These are phyloP conservation scores for Penicillium crystallinum DNA, from an alignment of 495 filamentous ascomycete genomes.

Conservation along the genomic window DNA sequence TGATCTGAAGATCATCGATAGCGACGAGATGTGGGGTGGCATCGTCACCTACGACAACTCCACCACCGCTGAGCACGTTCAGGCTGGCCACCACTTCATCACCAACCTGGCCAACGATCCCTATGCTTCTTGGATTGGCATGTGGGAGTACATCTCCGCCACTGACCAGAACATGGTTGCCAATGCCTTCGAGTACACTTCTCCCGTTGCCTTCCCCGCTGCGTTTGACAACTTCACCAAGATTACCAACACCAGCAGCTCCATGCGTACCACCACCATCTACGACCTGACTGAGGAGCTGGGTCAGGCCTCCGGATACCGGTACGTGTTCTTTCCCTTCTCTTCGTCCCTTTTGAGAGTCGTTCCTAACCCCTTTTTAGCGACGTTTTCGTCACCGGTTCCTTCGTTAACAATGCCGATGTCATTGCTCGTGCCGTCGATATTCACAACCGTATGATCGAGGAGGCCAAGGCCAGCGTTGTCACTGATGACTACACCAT, in stretches of 20 bases:
- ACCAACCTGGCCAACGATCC: constrained; percentile 4
- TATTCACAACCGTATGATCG: constrained; percentile 15
- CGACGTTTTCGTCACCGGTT: constrained; percentile 16
- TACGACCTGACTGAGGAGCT: constrained; percentile 14
- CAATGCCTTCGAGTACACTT: constrained; percentile 17
- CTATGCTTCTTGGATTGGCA: constrained; percentile 12
- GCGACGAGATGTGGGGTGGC: constrained; percentile 38
- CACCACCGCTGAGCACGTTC: neutral
- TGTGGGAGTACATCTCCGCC: constrained; percentile 15
- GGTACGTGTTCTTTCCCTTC: constrained; percentile 3
- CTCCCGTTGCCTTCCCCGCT: constrained; percentile 9
- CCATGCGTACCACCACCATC: constrained; percentile 9
- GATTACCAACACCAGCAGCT: constrained; percentile 10
- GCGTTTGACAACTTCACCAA: constrained; percentile 12
- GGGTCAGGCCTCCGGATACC: constrained; percentile 13
- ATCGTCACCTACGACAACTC: constrained; percentile 8
- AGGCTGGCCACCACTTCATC: constrained; percentile 2
- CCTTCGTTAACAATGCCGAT: constrained; percentile 12
- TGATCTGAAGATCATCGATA: constrained; percentile 29
- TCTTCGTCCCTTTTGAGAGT: neutral
- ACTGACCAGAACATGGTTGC: constrained; percentile 11
- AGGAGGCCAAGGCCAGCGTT: constrained; percentile 7
- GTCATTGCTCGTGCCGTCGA: constrained; percentile 12
- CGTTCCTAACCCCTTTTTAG: neutral
- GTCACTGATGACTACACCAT: constrained; percentile 11